These are phyloP conservation scores for Phytophthora boehmeriae DNA, from an alignment of 352 stramenopile genomes.

Conservation along the genomic window DNA sequence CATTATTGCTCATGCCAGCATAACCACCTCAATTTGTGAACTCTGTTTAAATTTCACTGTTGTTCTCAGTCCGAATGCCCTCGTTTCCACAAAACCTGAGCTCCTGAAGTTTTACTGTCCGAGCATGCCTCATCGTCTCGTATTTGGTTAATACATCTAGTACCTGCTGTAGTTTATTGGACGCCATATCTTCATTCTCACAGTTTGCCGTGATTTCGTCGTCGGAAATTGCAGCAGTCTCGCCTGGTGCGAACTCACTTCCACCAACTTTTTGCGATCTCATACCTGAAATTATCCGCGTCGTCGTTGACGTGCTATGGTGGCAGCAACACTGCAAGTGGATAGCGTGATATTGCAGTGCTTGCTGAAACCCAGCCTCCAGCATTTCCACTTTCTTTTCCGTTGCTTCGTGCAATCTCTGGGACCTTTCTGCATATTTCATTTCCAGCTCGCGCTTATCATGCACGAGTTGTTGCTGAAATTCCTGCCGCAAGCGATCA, in stretches of 20 bases:
- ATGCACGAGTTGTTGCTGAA: conserved; percentile 35
- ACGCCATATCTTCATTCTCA: background rate
- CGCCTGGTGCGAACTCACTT: background rate
- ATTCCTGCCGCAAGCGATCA: conserved; percentile 46
- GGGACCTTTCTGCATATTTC: conserved; percentile 28
- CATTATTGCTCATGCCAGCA: too few relatives aligned
- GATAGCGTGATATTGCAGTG: conserved; percentile 10
- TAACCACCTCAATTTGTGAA: too few relatives aligned
- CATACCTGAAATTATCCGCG: too few relatives aligned
- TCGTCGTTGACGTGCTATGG: too few relatives aligned
- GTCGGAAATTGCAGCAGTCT: background rate
- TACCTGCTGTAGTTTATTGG: conserved; percentile 3
- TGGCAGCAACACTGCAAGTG: conserved; percentile 1
- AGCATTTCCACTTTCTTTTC: conserved; percentile 68
- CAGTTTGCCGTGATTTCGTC: background rate
- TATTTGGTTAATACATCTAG: conserved; percentile 13
- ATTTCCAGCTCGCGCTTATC: conserved; percentile 34
- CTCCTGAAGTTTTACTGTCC: conserved; percentile 6
- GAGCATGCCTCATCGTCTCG: conserved; percentile 3
- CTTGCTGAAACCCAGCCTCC: conserved; percentile 41
- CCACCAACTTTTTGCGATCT: too few relatives aligned
- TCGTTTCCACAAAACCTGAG: background rate
- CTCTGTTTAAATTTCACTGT: too few relatives aligned
- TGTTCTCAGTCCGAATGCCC: too few relatives aligned
- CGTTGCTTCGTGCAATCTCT: conserved; percentile 24